phyloP scores from a whole-genome alignment of 225 moss, liverwort and hornwort genomes.

The Anthoceros angustus region DNA sequence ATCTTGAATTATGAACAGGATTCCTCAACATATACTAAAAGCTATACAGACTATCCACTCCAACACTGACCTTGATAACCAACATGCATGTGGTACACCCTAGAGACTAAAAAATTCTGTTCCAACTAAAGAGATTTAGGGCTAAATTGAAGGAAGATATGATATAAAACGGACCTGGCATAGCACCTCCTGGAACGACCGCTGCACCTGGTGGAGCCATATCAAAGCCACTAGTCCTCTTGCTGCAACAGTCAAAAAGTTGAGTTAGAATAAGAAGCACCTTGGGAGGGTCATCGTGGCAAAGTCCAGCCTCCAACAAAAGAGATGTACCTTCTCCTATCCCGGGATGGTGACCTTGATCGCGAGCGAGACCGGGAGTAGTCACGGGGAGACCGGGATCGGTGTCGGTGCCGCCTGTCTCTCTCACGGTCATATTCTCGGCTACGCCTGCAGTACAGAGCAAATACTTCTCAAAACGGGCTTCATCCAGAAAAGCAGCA shows the following conservation, averaged over 20 bases:
- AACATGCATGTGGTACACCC: not conserved
- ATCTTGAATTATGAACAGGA: not conserved
- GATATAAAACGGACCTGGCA: slow-evolving; percentile 47
- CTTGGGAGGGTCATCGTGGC: slow-evolving; percentile 5
- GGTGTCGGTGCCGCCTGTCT: slow-evolving; percentile 62
- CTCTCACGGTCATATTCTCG: slow-evolving; percentile 72
- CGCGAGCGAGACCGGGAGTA: slow-evolving; percentile 66
- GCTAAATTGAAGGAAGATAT: not conserved
- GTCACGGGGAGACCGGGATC: slow-evolving; percentile 60
- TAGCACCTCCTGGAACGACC: slow-evolving; percentile 55
- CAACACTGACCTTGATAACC: not conserved
- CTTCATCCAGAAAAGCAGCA: not conserved
- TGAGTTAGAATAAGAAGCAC: slow-evolving; percentile 6
- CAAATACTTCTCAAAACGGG: not conserved
- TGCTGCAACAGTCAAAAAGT: slow-evolving; percentile 17
- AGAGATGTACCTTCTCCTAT: slow-evolving; percentile 38
- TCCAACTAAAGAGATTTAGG: not conserved
- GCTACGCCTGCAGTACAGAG: slow-evolving; percentile 33
- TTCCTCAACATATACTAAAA: not conserved
- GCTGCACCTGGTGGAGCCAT: slow-evolving; percentile 91
- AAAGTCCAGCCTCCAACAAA: slow-evolving; percentile 6
- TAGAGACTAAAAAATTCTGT: not conserved
- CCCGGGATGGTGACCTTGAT: slow-evolving; percentile 52
- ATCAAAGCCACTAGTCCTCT: slow-evolving; percentile 93
- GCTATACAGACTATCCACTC: not conserved